Evolutionary conservation across 257 asterid genomes (phyloP).

Genomic region (Mitragyna speciosa): DNA sequence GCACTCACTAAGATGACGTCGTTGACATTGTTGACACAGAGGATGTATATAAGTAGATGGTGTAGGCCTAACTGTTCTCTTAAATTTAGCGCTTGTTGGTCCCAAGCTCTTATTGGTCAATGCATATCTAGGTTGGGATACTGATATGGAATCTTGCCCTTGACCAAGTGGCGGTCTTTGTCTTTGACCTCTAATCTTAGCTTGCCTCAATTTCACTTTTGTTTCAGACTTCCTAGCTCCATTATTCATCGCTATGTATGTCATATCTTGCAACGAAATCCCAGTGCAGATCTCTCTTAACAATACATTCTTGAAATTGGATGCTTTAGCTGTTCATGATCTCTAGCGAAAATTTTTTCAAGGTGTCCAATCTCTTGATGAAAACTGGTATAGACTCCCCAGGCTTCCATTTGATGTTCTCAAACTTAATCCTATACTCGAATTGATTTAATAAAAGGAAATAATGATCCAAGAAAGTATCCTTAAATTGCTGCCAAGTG

Average conservation of each 20-base stretch:
- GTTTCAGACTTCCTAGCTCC: not conserved
- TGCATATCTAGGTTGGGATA: no score
- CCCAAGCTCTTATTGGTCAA: no score
- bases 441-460: not conserved
- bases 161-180: not conserved
- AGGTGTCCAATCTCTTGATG: not conserved
- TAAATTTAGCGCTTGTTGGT: no score
- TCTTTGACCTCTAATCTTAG: not conserved
- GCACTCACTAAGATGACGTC: no score
- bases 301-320: not conserved
- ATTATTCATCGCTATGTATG: not conserved
- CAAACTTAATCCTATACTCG: not conserved
- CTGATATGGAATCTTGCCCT: no score
- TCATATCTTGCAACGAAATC: not conserved
- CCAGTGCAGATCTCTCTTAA: not conserved
- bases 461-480: not conserved
- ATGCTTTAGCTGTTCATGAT: not conserved
- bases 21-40: no score
- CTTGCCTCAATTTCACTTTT: not conserved
- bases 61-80: no score
- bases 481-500: not conserved
- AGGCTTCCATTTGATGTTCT: not conserved
- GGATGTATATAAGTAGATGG: no score
- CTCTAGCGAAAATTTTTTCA: not conserved
- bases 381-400: not conserved